Conservation (phyloP, 2,329 filamentous ascomycete species). For the Penicillium sp. region DNA sequence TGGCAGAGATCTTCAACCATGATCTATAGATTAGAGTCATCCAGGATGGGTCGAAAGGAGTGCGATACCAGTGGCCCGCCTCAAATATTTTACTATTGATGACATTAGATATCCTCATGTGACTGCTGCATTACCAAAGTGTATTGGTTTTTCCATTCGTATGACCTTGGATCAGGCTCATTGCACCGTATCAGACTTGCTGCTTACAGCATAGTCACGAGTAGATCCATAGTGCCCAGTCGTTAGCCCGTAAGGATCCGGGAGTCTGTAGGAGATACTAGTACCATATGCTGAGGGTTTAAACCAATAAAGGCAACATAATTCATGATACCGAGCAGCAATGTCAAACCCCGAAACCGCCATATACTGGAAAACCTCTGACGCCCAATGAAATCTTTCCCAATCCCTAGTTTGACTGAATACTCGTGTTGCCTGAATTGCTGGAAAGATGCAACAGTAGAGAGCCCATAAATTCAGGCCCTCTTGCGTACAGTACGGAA, state of each 20-base stretch:
- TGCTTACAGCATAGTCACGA: not conserved
- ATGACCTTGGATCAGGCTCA: not conserved
- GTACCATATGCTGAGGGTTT: not conserved
- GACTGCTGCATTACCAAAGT: not conserved
- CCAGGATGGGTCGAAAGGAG: too few species aligned
- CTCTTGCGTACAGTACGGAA: constrained; percentile 6
- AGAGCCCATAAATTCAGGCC: constrained; percentile 2
- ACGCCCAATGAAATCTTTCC: constrained; percentile 4
- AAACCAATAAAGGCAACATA: constrained; percentile 1
- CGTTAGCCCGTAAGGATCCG: not conserved
- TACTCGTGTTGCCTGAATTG: constrained; percentile 2
- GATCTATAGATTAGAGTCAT: too few species aligned
- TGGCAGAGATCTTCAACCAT: too few species aligned
- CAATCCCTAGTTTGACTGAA: constrained; percentile 1
- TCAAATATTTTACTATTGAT: too few species aligned
- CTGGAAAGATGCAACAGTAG: not conserved
- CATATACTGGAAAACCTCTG: not conserved
- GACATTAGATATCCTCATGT: too few species aligned
- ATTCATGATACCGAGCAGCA: not conserved
- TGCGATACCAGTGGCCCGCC: too few species aligned
- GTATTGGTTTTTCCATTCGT: not conserved
- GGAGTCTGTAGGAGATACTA: not conserved
- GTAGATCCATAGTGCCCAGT: too few species aligned
- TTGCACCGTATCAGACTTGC: not conserved
- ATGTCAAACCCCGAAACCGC: not conserved